phyloP scores from a whole-genome alignment of 2,329 filamentous ascomycete species.

The Metarhizium anisopliae region DNA sequence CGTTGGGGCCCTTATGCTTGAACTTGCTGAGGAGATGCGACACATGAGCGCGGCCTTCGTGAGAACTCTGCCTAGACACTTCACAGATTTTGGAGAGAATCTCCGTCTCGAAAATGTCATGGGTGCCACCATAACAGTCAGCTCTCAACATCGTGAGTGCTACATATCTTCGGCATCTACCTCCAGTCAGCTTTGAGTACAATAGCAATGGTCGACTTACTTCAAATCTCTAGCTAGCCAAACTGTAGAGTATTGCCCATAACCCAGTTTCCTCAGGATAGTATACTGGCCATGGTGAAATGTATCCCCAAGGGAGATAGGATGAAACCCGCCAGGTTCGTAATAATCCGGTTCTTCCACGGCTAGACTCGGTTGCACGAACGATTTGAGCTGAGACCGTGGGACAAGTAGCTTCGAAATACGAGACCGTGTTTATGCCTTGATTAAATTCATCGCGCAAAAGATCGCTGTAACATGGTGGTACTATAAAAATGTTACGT shows the following conservation, averaged over 20 bases:
- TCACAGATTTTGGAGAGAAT: background rate
- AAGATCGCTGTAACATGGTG: no score
- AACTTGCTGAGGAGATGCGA: background rate
- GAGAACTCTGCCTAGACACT: background rate
- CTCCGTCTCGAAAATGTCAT: conserved; percentile 1
- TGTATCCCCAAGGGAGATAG: conserved; percentile 1
- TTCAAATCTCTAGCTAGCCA: conserved; percentile 13
- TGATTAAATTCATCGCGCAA: background rate
- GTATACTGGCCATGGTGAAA: conserved; percentile 17
- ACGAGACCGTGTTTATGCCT: background rate
- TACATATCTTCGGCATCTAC: conserved; percentile 1
- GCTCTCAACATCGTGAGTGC: conserved; percentile 1
- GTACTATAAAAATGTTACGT: no score
- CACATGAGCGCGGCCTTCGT: background rate
- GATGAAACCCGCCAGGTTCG: background rate
- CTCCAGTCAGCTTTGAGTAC: background rate
- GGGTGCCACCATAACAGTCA: background rate
- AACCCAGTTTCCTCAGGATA: conserved; percentile 15
- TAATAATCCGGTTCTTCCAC: conserved; percentile 1
- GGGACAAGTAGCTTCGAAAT: background rate
- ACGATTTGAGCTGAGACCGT: background rate
- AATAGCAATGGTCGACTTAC: background rate
- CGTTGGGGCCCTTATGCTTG: background rate
- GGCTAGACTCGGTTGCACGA: no score
- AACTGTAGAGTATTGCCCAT: conserved; percentile 14